Base-by-base conservation (phyloP, 2,329 filamentous ascomycete species). In the Botrytis deweyae region DNA sequence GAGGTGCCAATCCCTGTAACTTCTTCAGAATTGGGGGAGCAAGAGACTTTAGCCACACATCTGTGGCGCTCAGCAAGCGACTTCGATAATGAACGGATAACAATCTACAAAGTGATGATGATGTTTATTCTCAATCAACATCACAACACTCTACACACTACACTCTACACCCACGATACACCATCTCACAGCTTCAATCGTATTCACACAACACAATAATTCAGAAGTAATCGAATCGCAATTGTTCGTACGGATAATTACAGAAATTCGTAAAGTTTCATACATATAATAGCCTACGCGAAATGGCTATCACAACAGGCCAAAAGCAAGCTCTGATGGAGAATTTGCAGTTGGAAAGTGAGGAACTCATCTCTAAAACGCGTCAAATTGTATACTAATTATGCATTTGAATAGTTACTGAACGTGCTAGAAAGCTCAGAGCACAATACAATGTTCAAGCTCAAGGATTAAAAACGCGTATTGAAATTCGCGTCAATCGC, bases 401-500 rank as follows among this genome's bases (percentile, higher is more conserved):
- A 20, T 12, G 36, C 12, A 25, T 59, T 42, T 73, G 9, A 42
- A 75, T 78, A 97, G 94, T 97, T 77, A 94, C 93, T 29, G 93
- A 97, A 84, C 90, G 95, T 81, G 93, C 93, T 75, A 90, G 95
- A 78, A 94, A 95, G 82, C 86, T 98, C 75, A 90, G 95, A 79
- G 92, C 95, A 10, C 94, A 97, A 82, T 97, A 97, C 84, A 91
- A 92, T 74, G 88, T 97, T 16, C 95, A 97, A 83, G 93, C 94
- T 36, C 92, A 95, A 82, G 93, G 93, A 76, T 87, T 98, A 58
- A 89, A 92, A 75, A 91, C 94, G 75, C 91, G 95, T 75, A 91
- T 99, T 70, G 95, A 98, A 83, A 92, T 97, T 84, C 93, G 96
- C 83, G 88, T 98, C 82, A 97, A 98, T 81, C 91, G 96, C 72